Conservation (phyloP, 2,329 filamentous ascomycete genomes). For the Penicillium janthinellum region DNA sequence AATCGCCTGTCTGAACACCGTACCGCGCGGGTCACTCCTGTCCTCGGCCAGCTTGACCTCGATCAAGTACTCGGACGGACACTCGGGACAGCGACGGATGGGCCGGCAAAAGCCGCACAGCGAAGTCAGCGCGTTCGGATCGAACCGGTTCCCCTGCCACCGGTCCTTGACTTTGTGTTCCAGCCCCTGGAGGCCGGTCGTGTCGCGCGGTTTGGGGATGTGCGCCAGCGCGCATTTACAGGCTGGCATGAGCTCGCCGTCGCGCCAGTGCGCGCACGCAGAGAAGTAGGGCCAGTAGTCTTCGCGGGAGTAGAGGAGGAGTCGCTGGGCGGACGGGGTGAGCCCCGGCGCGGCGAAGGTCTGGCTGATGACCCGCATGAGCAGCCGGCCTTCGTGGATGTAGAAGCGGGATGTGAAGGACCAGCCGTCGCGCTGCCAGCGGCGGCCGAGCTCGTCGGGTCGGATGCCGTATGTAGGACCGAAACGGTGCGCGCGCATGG, state of each 20-base stretch:
- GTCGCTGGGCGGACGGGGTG: slow-evolving; percentile 54
- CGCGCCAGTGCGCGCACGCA: slow-evolving; percentile 63
- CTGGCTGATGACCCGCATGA: slow-evolving; percentile 61
- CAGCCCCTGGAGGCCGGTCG: slow-evolving; percentile 44
- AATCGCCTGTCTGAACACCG: slow-evolving; percentile 60
- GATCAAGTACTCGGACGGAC: slow-evolving; percentile 64
- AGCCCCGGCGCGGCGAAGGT: slow-evolving; percentile 56
- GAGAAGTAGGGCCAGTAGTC: slow-evolving; percentile 66
- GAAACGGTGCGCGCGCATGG: slow-evolving; percentile 52
- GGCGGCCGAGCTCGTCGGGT: slow-evolving; percentile 50
- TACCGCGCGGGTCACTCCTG: slow-evolving; percentile 43
- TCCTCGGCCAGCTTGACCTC: slow-evolving; percentile 64
- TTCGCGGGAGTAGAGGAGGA: slow-evolving; percentile 61
- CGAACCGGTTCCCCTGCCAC: slow-evolving; percentile 26
- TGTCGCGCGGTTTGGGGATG: slow-evolving; percentile 50
- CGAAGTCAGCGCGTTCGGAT: slow-evolving; percentile 48
- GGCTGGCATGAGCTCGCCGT: slow-evolving; percentile 61
- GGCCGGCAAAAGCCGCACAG: slow-evolving; percentile 60
- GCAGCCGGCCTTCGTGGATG: slow-evolving; percentile 55
- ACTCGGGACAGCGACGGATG: slow-evolving; percentile 63
- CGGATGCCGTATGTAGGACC: slow-evolving; percentile 52
- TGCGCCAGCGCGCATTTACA: slow-evolving; percentile 64
- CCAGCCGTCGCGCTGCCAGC: slow-evolving; percentile 60
- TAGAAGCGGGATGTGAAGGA: slow-evolving; percentile 57
- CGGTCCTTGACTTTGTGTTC: slow-evolving; percentile 47